Evolutionary conservation across 148 eudicot species (phyloP).

Genomic region (Persicaria maculosa): DNA sequence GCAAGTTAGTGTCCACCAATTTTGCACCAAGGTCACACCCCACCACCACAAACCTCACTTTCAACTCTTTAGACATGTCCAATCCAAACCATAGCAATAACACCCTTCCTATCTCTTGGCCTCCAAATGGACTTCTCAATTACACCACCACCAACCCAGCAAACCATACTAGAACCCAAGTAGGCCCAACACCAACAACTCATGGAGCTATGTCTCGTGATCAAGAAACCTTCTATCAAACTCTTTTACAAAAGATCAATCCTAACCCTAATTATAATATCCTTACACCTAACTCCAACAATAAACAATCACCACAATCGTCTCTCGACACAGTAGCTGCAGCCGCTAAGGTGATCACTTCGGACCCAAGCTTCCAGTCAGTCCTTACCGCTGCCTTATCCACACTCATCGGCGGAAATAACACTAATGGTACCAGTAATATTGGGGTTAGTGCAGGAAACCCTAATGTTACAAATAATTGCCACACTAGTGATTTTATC

Average conservation of each 20-base stretch:
- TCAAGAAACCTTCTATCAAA: slow-evolving; percentile 4
- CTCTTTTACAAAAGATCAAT: slow-evolving; percentile 21
- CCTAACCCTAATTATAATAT: background rate
- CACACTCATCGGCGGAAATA: slow-evolving; percentile 13
- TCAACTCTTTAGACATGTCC: slow-evolving; percentile 31
- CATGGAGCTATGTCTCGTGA: background rate
- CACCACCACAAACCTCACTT: slow-evolving; percentile 37
- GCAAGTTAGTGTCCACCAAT: slow-evolving; percentile 3
- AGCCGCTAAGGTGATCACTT: slow-evolving; percentile 52
- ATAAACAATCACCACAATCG: slow-evolving; percentile 23
- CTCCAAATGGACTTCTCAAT: too few species aligned
- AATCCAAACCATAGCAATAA: slow-evolving; percentile 8
- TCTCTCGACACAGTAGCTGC: slow-evolving; percentile 49
- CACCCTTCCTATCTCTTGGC: background rate
- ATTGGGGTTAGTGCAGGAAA: too few species aligned
- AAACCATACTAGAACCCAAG: slow-evolving; percentile 16
- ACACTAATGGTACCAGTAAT: too few species aligned
- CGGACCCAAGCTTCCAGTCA: slow-evolving; percentile 67
- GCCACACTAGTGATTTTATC: too few species aligned
- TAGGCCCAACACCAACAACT: background rate
- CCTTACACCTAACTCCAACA: slow-evolving; percentile 9
- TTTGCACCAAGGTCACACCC: slow-evolving; percentile 23
- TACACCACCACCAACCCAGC: background rate
- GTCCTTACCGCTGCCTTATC: slow-evolving; percentile 66
- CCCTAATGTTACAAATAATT: too few species aligned